Conservation (phyloP, 345 rosid genomes). For the Jatropha curcas region DNA sequence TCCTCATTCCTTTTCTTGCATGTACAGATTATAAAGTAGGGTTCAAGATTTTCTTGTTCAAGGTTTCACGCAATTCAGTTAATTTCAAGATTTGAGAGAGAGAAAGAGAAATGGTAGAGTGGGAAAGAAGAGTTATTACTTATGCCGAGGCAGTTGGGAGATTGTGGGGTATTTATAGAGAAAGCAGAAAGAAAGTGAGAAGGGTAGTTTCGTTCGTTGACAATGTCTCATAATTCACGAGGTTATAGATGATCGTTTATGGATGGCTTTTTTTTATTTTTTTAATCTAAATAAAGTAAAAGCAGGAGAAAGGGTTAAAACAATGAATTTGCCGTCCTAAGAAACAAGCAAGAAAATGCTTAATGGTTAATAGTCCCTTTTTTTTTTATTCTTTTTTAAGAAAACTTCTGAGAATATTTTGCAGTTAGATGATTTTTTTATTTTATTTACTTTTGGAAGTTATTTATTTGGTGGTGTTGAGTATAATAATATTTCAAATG, state of each 20-base stretch:
- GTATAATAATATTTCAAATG: too few relatives aligned
- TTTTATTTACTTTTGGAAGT: too few relatives aligned
- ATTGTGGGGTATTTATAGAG: slow-evolving; percentile 8
- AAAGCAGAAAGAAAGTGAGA: neutral
- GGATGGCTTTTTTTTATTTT: neutral
- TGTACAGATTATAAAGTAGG: neutral
- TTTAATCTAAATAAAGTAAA: neutral
- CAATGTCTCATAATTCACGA: too few relatives aligned
- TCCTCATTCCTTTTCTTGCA: slow-evolving; percentile 23
- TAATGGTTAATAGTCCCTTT: neutral
- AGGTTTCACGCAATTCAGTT: neutral
- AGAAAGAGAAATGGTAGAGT: neutral
- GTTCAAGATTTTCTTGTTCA: too few relatives aligned
- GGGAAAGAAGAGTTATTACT: neutral
- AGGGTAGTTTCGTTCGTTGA: too few relatives aligned
- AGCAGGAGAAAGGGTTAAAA: neutral
- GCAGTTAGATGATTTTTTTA: too few relatives aligned
- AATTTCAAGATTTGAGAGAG: neutral
- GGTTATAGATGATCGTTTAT: neutral
- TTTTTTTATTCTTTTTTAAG: too few relatives aligned
- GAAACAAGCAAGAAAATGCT: neutral
- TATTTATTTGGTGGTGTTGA: too few relatives aligned
- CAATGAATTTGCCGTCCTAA: neutral
- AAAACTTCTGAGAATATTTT: too few relatives aligned
- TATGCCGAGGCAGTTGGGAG: too few relatives aligned